Evolutionary conservation across 202 grass and related monocot genomes (phyloP).

Genomic region (Zoysia matrella): DNA sequence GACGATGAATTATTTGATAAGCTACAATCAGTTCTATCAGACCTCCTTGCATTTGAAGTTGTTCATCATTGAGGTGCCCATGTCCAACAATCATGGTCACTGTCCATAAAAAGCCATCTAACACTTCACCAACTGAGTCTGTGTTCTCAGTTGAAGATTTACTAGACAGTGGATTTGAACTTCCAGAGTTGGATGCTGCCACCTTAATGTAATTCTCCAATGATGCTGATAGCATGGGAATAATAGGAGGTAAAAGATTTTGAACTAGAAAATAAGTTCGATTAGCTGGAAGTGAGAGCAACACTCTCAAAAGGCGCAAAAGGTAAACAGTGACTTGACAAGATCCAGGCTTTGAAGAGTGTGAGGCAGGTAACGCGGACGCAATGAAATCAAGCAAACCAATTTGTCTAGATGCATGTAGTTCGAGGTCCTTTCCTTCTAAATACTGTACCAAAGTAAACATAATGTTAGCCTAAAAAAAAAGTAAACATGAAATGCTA

Average conservation of each 20-base stretch:
- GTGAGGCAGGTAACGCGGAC: constrained; percentile 90
- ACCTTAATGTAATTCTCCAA: constrained; percentile 99
- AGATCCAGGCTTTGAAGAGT: constrained; percentile 94
- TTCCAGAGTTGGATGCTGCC: constrained; percentile 81
- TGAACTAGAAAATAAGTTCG: constrained; percentile 91
- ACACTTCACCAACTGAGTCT: constrained; percentile 80
- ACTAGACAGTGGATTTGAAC: constrained; percentile 54
- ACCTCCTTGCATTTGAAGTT: constrained; percentile 92
- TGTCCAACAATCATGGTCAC: constrained; percentile 87
- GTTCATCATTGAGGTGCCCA: constrained; percentile 64
- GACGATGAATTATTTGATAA: constrained; percentile 95
- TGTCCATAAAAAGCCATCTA: constrained; percentile 97
- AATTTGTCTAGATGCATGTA: constrained; percentile 93
- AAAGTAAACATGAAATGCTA: constrained; percentile 44
- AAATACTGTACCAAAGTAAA: constrained; percentile 78
- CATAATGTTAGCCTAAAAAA: not conserved
- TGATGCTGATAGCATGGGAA: constrained; percentile 93
- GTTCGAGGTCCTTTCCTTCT: constrained; percentile 88
- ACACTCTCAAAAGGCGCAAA: constrained; percentile 67
- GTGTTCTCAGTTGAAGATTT: constrained; percentile 81
- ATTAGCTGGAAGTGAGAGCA: constrained; percentile 92
- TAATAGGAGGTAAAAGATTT: constrained; percentile 97
- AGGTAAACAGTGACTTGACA: constrained; percentile 96
- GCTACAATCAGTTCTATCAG: constrained; percentile 90
- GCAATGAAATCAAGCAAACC: constrained; percentile 95